Percentiles rank a stretch among this genome's conserved stretches.
Conservation (phyloP, 768 basidiomycete genomes). For the Russula dissimulans region DNA sequence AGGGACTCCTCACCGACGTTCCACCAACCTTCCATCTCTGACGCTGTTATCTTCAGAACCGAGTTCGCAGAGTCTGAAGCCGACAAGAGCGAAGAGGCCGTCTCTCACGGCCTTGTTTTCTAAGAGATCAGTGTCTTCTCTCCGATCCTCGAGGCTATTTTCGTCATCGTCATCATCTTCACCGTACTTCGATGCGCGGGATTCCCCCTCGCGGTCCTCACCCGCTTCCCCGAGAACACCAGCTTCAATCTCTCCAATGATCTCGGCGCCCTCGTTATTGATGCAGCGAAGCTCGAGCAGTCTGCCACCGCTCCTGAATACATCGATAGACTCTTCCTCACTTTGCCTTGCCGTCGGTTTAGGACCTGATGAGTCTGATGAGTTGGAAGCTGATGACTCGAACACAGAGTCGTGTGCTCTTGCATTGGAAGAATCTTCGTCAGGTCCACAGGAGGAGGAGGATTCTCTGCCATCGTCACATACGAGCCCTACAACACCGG, state of each 20-base stretch:
- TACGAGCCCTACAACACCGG: conserved; percentile 8
- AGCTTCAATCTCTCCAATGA: conserved; percentile 23
- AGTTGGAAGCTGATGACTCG: conserved; percentile 9
- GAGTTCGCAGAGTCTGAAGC: conserved; percentile 28
- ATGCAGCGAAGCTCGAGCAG: conserved; percentile 40
- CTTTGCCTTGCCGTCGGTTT: conserved; percentile 27
- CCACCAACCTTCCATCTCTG: conserved; percentile 27
- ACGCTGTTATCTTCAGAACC: conserved; percentile 26
- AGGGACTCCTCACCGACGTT: conserved; percentile 29
- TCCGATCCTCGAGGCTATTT: conserved; percentile 28
- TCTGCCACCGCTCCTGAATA: conserved; percentile 50
- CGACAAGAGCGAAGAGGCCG: conserved; percentile 48
- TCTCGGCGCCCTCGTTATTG: conserved; percentile 36
- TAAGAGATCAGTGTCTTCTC: conserved; percentile 48
- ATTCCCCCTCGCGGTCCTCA: conserved; percentile 6
- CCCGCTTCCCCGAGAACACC: conserved; percentile 16
- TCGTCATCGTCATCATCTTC: conserved; percentile 27
- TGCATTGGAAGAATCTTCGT: background rate
- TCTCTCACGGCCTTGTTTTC: conserved; percentile 62
- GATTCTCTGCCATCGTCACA: background rate
- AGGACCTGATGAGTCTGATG: conserved; percentile 22
- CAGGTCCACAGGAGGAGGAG: background rate
- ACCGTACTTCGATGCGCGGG: conserved; percentile 32
- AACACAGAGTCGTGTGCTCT: background rate
- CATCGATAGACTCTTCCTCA: conserved; percentile 49